A percentile compares a stretch with the other conserved stretches of the same genome.
Conservation (phyloP, 2,329 filamentous ascomycete species). For the Colletotrichum shisoi region DNA sequence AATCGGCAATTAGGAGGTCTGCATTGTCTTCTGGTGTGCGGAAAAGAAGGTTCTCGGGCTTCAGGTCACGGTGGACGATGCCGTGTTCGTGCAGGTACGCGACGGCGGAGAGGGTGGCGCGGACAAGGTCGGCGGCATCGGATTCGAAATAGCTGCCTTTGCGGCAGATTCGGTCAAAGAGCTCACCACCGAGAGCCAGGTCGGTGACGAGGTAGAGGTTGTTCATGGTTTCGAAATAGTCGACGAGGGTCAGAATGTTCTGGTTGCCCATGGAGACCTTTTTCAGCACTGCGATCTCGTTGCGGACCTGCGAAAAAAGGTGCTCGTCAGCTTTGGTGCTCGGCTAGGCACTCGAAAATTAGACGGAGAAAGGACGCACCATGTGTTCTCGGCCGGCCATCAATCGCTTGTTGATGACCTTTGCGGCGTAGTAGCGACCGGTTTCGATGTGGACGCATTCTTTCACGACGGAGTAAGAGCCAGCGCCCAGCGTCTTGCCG, state of each 20-base stretch:
- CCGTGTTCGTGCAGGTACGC: slow-evolving; percentile 98
- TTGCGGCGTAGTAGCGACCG: slow-evolving; percentile 96
- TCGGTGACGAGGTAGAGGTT: slow-evolving; percentile 98
- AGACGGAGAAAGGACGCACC: slow-evolving; percentile 61
- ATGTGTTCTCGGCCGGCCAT: slow-evolving; percentile 99
- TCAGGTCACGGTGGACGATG: slow-evolving; percentile 96
- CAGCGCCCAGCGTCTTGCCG: slow-evolving; percentile 94
- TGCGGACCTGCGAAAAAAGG: slow-evolving; percentile 73
- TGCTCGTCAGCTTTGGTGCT: slow-evolving; percentile 16
- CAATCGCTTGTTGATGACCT: slow-evolving; percentile 98
- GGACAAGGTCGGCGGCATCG: slow-evolving; percentile 93
- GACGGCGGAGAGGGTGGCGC: slow-evolving; percentile 93
- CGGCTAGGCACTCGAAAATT: slow-evolving; percentile 5
- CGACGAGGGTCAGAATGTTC: slow-evolving; percentile 95
- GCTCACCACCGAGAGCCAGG: slow-evolving; percentile 91
- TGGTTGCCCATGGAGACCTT: slow-evolving; percentile 99
- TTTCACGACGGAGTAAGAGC: slow-evolving; percentile 97
- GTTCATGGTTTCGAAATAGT: slow-evolving; percentile 99
- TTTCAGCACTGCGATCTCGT: slow-evolving; percentile 97
- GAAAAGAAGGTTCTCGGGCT: slow-evolving; percentile 97
- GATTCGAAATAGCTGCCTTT: slow-evolving; percentile 99
- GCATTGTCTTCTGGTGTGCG: slow-evolving; percentile 97
- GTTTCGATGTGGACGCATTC: slow-evolving; percentile 99
- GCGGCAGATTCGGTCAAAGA: slow-evolving; percentile 97
- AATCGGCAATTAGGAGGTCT: slow-evolving; percentile 95